Conservation (phyloP, 1,284 basidiomycete genomes). For the Sutorius eximius region DNA sequence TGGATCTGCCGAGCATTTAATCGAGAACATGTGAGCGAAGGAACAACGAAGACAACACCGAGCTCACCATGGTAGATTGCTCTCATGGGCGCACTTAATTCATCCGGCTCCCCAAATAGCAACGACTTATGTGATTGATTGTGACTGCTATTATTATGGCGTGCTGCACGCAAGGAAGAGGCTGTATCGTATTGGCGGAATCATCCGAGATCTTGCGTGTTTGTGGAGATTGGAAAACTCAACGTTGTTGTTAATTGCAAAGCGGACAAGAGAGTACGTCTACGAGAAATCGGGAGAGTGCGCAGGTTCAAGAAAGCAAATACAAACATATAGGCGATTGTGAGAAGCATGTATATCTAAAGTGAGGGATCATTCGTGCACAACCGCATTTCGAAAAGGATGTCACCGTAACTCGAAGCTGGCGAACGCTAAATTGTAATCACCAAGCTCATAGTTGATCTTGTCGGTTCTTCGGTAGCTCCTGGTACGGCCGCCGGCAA, state of each 20-base stretch:
- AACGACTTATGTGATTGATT: constrained; percentile 23
- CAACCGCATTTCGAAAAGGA: constrained; percentile 11
- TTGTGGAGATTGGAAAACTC: constrained; percentile 10
- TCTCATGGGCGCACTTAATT: constrained; percentile 17
- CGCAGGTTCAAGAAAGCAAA: constrained; percentile 14
- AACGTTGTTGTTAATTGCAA: constrained; percentile 24
- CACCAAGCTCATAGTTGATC: constrained; percentile 97
- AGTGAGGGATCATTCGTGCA: constrained; percentile 20
- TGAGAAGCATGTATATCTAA: constrained; percentile 22
- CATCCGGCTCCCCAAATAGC: constrained; percentile 10
- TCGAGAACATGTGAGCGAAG: constrained; percentile 18
- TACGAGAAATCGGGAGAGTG: constrained; percentile 16
- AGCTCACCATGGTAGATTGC: constrained; percentile 18
- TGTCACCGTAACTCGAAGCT: constrained; percentile 68
- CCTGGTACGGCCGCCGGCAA: constrained; percentile 10
- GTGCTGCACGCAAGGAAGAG: constrained; percentile 1
- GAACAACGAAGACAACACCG: constrained; percentile 14
- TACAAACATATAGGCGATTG: constrained; percentile 18
- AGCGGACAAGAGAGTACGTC: constrained; percentile 17
- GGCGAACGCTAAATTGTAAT: constrained; percentile 92
- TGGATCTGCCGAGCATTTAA: constrained; percentile 8
- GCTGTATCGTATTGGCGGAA: neutral
- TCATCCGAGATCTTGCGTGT: neutral
- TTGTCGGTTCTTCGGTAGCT: constrained; percentile 83
- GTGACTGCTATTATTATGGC: constrained; percentile 7